Evolutionary conservation across 1,284 basidiomycete genomes (phyloP).

Genomic region (Cutaneotrichosporon dermatis): DNA sequence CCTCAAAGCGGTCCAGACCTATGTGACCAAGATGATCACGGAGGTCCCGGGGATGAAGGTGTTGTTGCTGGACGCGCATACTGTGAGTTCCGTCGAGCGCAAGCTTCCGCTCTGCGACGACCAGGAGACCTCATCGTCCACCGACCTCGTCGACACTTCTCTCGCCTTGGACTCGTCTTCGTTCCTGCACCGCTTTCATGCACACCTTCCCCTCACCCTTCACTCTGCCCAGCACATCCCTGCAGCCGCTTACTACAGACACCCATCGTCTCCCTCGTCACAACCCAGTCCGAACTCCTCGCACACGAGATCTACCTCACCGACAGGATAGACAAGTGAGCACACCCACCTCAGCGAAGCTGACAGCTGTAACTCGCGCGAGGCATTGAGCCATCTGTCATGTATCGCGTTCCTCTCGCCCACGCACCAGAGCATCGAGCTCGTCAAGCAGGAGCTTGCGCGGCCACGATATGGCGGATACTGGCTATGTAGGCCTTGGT

Average conservation of each 20-base stretch:
- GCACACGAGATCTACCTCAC: conserved; percentile 97
- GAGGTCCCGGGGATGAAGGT: conserved; percentile 92
- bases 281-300: conserved; percentile 90
- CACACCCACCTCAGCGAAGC: background rate
- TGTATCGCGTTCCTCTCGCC: conserved; percentile 90
- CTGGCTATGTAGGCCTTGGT: conserved; percentile 75
- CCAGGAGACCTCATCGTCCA: too few relatives aligned
- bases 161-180: too few relatives aligned
- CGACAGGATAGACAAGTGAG: conserved; percentile 84
- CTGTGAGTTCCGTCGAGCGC: conserved; percentile 55
- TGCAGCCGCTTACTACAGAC: conserved; percentile 57
- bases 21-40: conserved; percentile 84
- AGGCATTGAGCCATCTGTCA: conserved; percentile 90
- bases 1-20: conserved; percentile 91
- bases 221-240: too few relatives aligned
- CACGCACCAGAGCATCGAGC: conserved; percentile 72
- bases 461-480: conserved; percentile 95
- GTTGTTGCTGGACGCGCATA: conserved; percentile 87
- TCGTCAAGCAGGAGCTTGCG: conserved; percentile 74
- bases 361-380: conserved; percentile 58
- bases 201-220: too few relatives aligned
- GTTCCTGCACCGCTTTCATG: too few relatives aligned
- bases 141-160: too few relatives aligned
- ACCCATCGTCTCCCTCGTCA: conserved; percentile 91
- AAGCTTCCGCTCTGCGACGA: too few relatives aligned